Evolutionary conservation across 495 filamentous ascomycete genomes (phyloP), one percentile per base, ranked within the genome.

Genomic region (Neurospora sp.): DNA sequence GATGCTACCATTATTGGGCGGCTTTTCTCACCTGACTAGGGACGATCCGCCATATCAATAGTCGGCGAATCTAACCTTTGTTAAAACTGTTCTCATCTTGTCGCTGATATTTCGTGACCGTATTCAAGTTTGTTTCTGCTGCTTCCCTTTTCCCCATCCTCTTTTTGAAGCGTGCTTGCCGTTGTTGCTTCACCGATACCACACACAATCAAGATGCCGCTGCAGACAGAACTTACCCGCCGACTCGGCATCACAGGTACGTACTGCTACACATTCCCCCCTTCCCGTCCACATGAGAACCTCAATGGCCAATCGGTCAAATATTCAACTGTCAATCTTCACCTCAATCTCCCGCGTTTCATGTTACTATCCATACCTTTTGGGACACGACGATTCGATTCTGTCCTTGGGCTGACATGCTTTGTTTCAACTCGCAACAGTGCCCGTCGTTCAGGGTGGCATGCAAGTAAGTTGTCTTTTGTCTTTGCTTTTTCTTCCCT

Each of bases 361-460:
- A 34, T 66, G 28, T 19, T 66, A 9, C 28, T 34, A 19, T 66
- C 19, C 28, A 9, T 66, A 66, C 13, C 28, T 9, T 66, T 36
- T 74, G 31, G 45, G 24, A 66, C 54, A 19, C 28, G 28, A 17
- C 54, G 15, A 66, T 66, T 34, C 15, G 54, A 66, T 31, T 36
- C 24, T 66, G 54, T 66, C 28, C 54, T 66, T 69, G 70, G 72
- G 73, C 80, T 82, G 74, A 82, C 76, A 71, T 71, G 66, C 34
- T 71, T n/a, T 75, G 13, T 71, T 73, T 78, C 43, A 48, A 73
- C n/a, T 73, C 74, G 28, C 71, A 48, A 74, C 76, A 96, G 94
- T 98, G 76, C 96, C 96, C 73, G 87, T 99, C n/a, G 93, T 99
- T 66, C 96, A 99, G 86, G 96, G 96, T 80, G 96, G 96, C 72